Evolutionary conservation across 805 yeast genomes (phyloP), one percentile per base, ranked within the genome.

Genomic region (Monosporozyma yasuniensis): DNA sequence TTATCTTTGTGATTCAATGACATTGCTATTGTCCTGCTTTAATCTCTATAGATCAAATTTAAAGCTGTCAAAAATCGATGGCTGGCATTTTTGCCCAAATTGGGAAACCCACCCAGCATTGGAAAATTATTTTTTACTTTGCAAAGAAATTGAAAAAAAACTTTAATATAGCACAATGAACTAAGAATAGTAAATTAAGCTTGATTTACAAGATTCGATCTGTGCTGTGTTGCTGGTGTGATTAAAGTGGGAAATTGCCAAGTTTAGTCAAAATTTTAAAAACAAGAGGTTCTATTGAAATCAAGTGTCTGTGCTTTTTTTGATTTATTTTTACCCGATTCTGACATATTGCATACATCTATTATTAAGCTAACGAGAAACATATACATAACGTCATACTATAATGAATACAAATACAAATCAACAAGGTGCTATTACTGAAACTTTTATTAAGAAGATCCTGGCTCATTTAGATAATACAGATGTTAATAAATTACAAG

Each of bases 401-500:
- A 12, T n/a, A 2, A 43, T 43, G 46, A 43, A 28, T 9, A 38
- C 21, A 12, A 46, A 46, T 18, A 52, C 44, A 19, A 41, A 27
- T 9, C 42, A 49, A 16, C 63, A 61, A 44, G 54, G 64, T 16
- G 63, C 61, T 28, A 56, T 63, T 19, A 56, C 64, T 12, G 68
- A 66, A 45, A 54, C 60, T 3, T 64, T 66, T 44, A 56, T 65
- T 42, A 66, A 67, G 54, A 66, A 62, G 53, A 55, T 66, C 2
- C 50, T 67, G n/a, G 64, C 68, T 7, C 66, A 61, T 51, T 47
- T 67, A 51, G 71, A 67, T 48, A 66, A 66, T 42, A 53, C 61
- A 9, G 64, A 64, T 49, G 59, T 67, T 19, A 56, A 56, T 25
- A 61, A 64, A 43, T 46, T 66, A 28, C 59, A 61, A 25, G 61